phyloP scores from a whole-genome alignment of 495 filamentous ascomycete species.

The Podospora didyma region DNA sequence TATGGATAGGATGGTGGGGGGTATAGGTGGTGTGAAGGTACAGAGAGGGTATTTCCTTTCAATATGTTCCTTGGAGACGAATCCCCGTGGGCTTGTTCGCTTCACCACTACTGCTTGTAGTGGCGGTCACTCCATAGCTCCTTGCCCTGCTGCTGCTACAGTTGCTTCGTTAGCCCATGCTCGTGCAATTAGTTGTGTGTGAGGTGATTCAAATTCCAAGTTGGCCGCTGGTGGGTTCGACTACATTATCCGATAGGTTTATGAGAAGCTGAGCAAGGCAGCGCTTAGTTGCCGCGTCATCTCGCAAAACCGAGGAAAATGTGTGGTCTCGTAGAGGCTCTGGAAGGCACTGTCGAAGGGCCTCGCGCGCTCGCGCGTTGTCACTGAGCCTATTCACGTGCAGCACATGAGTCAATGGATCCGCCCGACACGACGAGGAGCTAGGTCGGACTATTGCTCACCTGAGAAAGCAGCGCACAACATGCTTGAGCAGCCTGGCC shows the following conservation, averaged over 20 bases:
- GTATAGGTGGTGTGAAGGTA: neutral
- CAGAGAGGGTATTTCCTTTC: neutral
- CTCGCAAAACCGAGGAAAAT: slow-evolving; percentile 92
- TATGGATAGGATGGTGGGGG: too few species aligned
- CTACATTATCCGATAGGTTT: slow-evolving; percentile 91
- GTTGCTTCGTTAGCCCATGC: slow-evolving; percentile 10
- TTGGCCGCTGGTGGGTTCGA: slow-evolving; percentile 49
- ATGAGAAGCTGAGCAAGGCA: slow-evolving; percentile 95
- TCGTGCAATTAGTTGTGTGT: neutral
- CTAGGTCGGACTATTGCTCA: slow-evolving; percentile 34
- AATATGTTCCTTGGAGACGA: neutral
- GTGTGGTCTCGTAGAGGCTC: slow-evolving; percentile 95
- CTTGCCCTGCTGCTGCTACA: slow-evolving; percentile 13
- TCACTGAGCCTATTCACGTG: slow-evolving; percentile 69
- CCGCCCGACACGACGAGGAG: neutral
- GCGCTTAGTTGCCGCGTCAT: slow-evolving; percentile 96
- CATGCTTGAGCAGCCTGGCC: slow-evolving; percentile 92
- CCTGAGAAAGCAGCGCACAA: slow-evolving; percentile 95
- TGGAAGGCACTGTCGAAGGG: slow-evolving; percentile 91
- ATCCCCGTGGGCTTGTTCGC: neutral
- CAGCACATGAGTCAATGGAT: slow-evolving; percentile 11
- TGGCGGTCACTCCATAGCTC: slow-evolving; percentile 17
- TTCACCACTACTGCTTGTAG: slow-evolving; percentile 10
- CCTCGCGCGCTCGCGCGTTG: slow-evolving; percentile 93
- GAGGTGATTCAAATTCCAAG: slow-evolving; percentile 20